These are phyloP conservation scores for Boletus huronensis DNA, from an alignment of 768 basidiomycete species.

Conservation along the genomic window DNA sequence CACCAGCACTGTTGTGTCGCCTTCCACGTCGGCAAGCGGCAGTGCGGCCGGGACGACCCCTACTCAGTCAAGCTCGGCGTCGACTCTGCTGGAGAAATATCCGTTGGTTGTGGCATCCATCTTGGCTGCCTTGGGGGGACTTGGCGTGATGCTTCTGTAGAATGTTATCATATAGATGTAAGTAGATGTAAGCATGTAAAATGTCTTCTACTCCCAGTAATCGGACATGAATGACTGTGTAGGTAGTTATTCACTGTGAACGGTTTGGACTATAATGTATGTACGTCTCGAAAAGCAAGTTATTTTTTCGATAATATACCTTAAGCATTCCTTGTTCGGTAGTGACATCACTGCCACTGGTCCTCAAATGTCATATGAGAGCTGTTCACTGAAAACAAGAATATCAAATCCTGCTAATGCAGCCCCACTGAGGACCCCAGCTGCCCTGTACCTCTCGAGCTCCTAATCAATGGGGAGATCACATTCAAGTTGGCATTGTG, in stretches of 20 bases:
- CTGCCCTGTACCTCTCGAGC: too few species aligned
- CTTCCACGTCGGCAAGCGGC: conserved; percentile 20
- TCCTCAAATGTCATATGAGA: too few species aligned
- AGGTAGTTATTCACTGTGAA: not conserved
- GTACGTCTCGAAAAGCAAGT: too few species aligned
- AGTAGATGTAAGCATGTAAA: not conserved
- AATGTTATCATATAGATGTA: not conserved
- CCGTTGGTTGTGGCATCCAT: conserved; percentile 8
- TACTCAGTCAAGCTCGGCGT: conserved; percentile 11
- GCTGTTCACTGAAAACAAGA: too few species aligned
- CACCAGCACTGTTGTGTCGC: conserved; percentile 25
- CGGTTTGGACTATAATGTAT: not conserved
- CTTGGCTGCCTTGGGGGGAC: conserved; percentile 10
- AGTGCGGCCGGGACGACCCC: conserved; percentile 11
- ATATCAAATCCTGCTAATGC: too few species aligned
- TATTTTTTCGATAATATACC: too few species aligned
- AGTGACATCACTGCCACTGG: too few species aligned
- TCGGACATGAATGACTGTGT: not conserved
- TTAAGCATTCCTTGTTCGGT: too few species aligned
- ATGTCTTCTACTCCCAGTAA: not conserved
- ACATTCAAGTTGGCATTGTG: too few species aligned
- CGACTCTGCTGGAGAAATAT: not conserved
- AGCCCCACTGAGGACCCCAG: too few species aligned
- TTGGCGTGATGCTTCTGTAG: conserved; percentile 16
- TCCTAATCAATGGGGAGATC: too few species aligned